Evolutionary conservation across 352 stramenopile species (phyloP).

Genomic region (Pythium pyrilobum): DNA sequence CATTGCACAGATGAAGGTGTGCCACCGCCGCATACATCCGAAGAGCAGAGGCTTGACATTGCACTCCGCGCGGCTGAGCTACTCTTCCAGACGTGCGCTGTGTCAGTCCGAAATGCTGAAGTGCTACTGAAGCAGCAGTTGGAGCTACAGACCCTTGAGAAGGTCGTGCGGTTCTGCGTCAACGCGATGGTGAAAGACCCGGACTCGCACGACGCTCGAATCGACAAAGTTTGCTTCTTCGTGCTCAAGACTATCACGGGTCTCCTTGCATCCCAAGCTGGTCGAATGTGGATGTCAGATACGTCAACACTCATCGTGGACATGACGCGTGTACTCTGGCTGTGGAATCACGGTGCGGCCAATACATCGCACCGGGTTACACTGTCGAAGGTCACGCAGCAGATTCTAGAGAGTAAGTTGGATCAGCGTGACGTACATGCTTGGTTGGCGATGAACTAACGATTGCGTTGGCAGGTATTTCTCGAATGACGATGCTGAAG

Average conservation of each 20-base stretch:
- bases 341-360: constrained; percentile 50
- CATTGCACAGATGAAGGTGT: constrained; percentile 54
- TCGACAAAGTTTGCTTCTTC: constrained; percentile 51
- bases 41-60: constrained; percentile 46
- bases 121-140: constrained; percentile 48
- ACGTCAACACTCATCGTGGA: constrained; percentile 64
- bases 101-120: constrained; percentile 51
- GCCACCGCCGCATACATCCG: constrained; percentile 34
- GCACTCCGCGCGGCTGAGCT: constrained; percentile 59
- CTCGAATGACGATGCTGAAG: constrained; percentile 48
- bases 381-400: constrained; percentile 60
- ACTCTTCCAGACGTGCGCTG: constrained; percentile 59
- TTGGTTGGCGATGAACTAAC: neutral
- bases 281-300: constrained; percentile 53
- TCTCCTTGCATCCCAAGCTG: constrained; percentile 44
- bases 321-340: constrained; percentile 66
- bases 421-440: neutral
- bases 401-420: constrained; percentile 68
- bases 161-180: constrained; percentile 66
- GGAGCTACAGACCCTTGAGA: constrained; percentile 47
- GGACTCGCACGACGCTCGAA: constrained; percentile 22
- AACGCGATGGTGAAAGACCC: constrained; percentile 39
- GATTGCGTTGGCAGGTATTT: constrained; percentile 32
- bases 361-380: constrained; percentile 28
- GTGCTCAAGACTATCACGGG: constrained; percentile 70